phyloP scores from a whole-genome alignment of 2,329 filamentous ascomycete species.

The Pezicula rhizophila region DNA sequence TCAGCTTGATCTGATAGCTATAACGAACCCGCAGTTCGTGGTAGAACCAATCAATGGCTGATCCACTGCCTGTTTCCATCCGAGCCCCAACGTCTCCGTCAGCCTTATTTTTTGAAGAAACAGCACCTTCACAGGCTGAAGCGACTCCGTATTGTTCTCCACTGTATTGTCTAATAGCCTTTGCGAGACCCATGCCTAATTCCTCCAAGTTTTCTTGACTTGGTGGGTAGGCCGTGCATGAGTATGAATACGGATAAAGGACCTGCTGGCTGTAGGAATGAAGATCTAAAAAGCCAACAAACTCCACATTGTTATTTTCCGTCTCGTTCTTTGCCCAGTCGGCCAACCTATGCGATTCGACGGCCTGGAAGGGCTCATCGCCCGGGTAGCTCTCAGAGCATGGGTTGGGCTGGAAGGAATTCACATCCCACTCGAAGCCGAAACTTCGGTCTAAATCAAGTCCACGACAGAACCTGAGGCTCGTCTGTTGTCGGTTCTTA shows the following conservation, averaged over 20 bases:
- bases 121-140: slow-evolving; percentile 80
- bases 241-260: slow-evolving; percentile 85
- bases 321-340: slow-evolving; percentile 81
- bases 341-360: slow-evolving; percentile 70
- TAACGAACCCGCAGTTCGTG: slow-evolving; percentile 76
- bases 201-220: slow-evolving; percentile 90
- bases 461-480: slow-evolving; percentile 75
- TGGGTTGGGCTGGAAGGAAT: slow-evolving; percentile 63
- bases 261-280: slow-evolving; percentile 96
- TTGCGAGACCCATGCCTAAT: slow-evolving; percentile 78
- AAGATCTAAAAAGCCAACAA: slow-evolving; percentile 82
- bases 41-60: slow-evolving; percentile 92
- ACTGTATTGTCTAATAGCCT: slow-evolving; percentile 76
- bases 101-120: slow-evolving; percentile 32
- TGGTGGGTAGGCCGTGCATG: slow-evolving; percentile 71
- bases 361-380: slow-evolving; percentile 72
- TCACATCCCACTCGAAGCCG: slow-evolving; percentile 75
- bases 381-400: slow-evolving; percentile 91
- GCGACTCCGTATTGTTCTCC: slow-evolving; percentile 71
- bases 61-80: slow-evolving; percentile 74
- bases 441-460: slow-evolving; percentile 87
- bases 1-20: slow-evolving; percentile 88
- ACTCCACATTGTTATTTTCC: slow-evolving; percentile 60
- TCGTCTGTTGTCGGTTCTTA: slow-evolving; percentile 84
- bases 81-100: slow-evolving; percentile 32